Conservation (phyloP, 768 basidiomycete genomes). For the Pisolithus marmoratus region DNA sequence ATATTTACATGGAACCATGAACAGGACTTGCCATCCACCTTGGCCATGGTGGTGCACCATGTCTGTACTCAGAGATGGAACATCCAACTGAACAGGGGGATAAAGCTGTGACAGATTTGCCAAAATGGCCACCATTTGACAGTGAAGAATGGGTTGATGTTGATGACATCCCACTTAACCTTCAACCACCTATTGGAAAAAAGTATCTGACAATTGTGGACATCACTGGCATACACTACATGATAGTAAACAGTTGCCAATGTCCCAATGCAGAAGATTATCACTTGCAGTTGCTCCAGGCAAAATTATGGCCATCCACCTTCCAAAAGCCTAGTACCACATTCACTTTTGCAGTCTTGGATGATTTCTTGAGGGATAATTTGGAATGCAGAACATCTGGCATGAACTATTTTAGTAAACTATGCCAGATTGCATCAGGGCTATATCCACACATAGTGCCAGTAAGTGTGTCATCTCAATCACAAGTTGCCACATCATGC, state of each 20-base stretch:
- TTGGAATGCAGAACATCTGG: slow-evolving; percentile 12
- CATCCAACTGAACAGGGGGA: neutral
- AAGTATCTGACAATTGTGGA: neutral
- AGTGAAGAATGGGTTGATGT: neutral
- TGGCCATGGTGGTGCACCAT: neutral
- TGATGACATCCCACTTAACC: neutral
- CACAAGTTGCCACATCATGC: no score
- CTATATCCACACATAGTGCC: slow-evolving; percentile 1
- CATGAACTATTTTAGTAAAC: slow-evolving; percentile 5
- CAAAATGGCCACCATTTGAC: neutral
- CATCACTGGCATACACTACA: neutral
- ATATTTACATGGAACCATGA: neutral
- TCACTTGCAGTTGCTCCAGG: neutral
- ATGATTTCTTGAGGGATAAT: slow-evolving; percentile 13
- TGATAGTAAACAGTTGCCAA: neutral
- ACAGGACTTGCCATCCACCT: neutral
- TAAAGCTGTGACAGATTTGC: no score
- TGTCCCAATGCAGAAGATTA: neutral
- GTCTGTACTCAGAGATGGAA: neutral
- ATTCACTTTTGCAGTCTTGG: slow-evolving; percentile 15
- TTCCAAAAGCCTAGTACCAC: neutral
- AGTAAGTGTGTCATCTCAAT: neutral
- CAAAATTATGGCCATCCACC: neutral
- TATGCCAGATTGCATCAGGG: neutral
- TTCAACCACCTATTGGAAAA: neutral